These are phyloP conservation scores for Acanthamoeba sp. DNA, from an alignment of 208 protist species.

Conservation along the genomic window DNA sequence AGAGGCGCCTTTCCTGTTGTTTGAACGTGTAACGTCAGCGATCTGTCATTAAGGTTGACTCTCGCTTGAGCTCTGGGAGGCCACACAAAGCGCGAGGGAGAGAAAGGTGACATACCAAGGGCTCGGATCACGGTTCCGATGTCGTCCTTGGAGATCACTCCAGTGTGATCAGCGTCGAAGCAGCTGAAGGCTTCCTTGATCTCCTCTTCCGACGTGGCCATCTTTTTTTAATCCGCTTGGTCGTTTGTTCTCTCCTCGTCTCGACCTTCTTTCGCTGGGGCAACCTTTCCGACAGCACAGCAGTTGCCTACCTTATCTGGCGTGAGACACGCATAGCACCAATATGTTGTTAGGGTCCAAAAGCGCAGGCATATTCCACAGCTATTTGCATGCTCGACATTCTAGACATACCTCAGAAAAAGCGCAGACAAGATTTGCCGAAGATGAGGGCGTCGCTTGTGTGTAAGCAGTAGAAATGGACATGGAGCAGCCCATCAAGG, in stretches of 20 bases:
- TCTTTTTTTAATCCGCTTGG: too few species aligned
- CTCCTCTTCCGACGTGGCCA: conserved; percentile 63
- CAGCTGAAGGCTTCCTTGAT: conserved; percentile 59
- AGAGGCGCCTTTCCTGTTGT: conserved; percentile 59
- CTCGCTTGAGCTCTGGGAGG: too few species aligned
- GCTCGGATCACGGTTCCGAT: conserved; percentile 59
- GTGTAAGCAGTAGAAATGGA: neutral
- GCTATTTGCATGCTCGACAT: too few species aligned
- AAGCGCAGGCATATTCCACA: too few species aligned
- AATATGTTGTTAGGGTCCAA: too few species aligned
- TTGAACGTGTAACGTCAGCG: neutral
- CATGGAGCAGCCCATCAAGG: neutral
- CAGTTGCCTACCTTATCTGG: too few species aligned
- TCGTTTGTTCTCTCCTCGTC: too few species aligned
- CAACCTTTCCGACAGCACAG: too few species aligned
- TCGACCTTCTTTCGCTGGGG: too few species aligned
- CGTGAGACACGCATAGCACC: too few species aligned
- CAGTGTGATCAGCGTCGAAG: conserved; percentile 65
- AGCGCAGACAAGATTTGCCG: too few species aligned
- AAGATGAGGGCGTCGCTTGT: too few species aligned
- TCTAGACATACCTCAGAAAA: neutral
- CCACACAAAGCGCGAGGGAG: neutral
- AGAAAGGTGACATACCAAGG: neutral
- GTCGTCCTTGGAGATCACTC: neutral
- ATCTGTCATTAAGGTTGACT: neutral